Evolutionary conservation across 208 protist genomes (phyloP).

Genomic region (Leishmania turanica): DNA sequence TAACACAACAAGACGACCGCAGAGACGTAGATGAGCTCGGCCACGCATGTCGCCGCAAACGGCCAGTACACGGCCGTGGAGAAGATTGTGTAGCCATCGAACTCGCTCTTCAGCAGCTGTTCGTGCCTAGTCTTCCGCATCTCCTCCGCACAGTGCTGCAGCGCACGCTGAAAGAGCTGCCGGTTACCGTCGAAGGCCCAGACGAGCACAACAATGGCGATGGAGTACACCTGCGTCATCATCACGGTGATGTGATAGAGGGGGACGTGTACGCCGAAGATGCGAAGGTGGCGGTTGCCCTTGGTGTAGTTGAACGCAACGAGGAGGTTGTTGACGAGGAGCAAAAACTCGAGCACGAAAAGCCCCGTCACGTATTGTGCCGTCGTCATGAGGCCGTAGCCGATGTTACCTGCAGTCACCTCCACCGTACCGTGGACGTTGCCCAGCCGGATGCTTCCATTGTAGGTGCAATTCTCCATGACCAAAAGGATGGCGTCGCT

Average conservation of each 20-base stretch:
- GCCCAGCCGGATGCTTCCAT: conserved; percentile 40
- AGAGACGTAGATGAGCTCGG: conserved; percentile 56
- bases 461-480: conserved; percentile 69
- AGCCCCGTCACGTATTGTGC: conserved; percentile 64
- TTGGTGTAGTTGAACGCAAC: conserved; percentile 56
- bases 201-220: conserved; percentile 60
- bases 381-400: conserved; percentile 60
- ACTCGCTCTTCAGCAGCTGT: conserved; percentile 53
- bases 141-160: conserved; percentile 54
- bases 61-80: conserved; percentile 72
- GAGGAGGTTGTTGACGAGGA: conserved; percentile 54
- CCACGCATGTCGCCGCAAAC: conserved; percentile 55
- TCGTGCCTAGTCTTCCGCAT: conserved; percentile 24
- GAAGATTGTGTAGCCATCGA: conserved; percentile 71
- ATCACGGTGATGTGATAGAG: conserved; percentile 73
- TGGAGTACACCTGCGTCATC: conserved; percentile 59
- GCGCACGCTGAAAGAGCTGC: conserved; percentile 49
- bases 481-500: conserved; percentile 40
- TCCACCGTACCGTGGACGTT: conserved; percentile 33
- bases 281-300: conserved; percentile 66
- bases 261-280: conserved; percentile 79
- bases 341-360: conserved; percentile 76
- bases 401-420: conserved; percentile 46
- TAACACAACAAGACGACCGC: conserved; percentile 41
- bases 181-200: conserved; percentile 56